Base-by-base conservation (phyloP, 192 early-diverging fungal genomes). In the Backusella mclennaniae region DNA sequence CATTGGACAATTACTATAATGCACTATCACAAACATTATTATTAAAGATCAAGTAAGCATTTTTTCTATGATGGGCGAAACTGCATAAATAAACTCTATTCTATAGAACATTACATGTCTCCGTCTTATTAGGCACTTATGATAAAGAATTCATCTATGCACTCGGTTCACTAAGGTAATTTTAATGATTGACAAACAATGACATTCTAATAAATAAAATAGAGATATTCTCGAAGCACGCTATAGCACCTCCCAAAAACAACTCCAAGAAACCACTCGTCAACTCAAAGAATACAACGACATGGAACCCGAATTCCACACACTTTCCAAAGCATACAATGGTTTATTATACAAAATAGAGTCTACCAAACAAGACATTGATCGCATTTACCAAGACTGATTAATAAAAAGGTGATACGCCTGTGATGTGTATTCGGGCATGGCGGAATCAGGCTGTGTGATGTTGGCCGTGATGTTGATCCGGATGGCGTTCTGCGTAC, bases 321-420 rank as follows among this genome's bases (percentile, higher is more conserved):
- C 56, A 29, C 21, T 63, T 26, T 63, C 56, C 21, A 9, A 63
- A 29, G 26, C 56, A 26, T 63, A 63, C 9, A 63, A 63, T 9
- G 26, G 2, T 63, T 63, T 63, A 63, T 63, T 63, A 63, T 63
- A 63, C 56, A 63, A 63, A 29, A 63, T 63, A 8, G 23, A 63
- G 9, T 63, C 56, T 26, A 63, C 56, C 2, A 26, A 63, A 14
- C 56, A 63, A 29, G 56, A 63, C 21, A 63, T 63, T 63, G 23
- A 11, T 14, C 56, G 56, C 11, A 63, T 96, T 33, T 86, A 76
- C 69, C 79, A 85, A 73, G 79, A 73, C 73, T 85, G 73, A 33
- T 75, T 83, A 31, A 79, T 69, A 53, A 79, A 79, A 31, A 79
- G 29, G 15, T 68, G 56, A 33, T 79, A 74, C 23, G 33, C 69